phyloP scores from a whole-genome alignment of 352 stramenopile species.

The Pythium apleroticum region DNA sequence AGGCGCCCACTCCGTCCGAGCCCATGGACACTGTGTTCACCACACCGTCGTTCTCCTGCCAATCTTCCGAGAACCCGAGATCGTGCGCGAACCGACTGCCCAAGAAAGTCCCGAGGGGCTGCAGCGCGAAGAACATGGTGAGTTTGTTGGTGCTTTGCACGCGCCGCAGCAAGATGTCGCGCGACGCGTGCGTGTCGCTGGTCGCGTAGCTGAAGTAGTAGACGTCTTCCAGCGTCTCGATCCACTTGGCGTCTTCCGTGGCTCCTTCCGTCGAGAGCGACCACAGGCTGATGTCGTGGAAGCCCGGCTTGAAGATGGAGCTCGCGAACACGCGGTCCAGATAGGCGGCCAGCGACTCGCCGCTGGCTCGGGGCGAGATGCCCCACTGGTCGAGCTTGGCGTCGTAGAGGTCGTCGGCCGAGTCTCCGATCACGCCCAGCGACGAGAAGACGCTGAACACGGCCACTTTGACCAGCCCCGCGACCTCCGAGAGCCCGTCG shows the following conservation, averaged over 20 bases:
- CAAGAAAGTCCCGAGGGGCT: constrained; percentile 40
- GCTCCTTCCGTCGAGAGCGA: constrained; percentile 37
- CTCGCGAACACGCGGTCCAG: constrained; percentile 35
- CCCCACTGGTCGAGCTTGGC: constrained; percentile 56
- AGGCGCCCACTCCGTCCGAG: constrained; percentile 29
- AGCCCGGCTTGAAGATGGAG: constrained; percentile 37
- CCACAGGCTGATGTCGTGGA: constrained; percentile 45
- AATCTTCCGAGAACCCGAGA: constrained; percentile 31
- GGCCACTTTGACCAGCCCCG: constrained; percentile 39
- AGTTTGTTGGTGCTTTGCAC: constrained; percentile 41
- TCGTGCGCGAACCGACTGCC: constrained; percentile 38
- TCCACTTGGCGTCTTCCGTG: constrained; percentile 41
- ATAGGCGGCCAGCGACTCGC: constrained; percentile 33
- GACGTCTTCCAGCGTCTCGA: constrained; percentile 43
- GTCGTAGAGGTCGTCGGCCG: constrained; percentile 38
- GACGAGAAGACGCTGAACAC: constrained; percentile 37
- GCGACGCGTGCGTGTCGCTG: constrained; percentile 38
- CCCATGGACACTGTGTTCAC: constrained; percentile 51
- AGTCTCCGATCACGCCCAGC: constrained; percentile 32
- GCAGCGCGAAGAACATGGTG: constrained; percentile 49
- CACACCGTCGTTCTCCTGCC: constrained; percentile 46
- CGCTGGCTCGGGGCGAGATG: constrained; percentile 27
- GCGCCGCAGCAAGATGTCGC: constrained; percentile 34
- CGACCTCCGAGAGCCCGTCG: constrained; percentile 44
- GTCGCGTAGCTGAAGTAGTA: constrained; percentile 59